Conservation (phyloP, 352 stramenopile species). For the Thalassiosira mediterranea region DNA sequence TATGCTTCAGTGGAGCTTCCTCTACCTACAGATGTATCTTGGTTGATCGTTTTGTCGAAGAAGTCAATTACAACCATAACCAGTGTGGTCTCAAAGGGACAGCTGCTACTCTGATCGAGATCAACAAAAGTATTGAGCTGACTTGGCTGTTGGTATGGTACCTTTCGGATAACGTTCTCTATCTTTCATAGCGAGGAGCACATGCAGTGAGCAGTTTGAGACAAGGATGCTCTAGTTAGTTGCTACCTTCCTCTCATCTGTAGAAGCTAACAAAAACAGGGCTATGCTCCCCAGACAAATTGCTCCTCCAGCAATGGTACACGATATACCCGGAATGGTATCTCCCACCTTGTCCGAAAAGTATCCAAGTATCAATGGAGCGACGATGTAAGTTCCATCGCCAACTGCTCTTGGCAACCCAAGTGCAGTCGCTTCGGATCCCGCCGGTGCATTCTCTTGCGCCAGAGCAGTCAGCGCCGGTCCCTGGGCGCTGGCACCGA, state of each 20-base stretch:
- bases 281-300: conserved; percentile 42
- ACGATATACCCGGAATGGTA: conserved; percentile 27
- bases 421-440: conserved; percentile 64
- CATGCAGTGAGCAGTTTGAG: neutral
- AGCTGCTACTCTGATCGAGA: no score
- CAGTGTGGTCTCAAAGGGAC: no score
- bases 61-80: no score
- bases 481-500: conserved; percentile 62
- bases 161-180: no score
- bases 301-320: conserved; percentile 28
- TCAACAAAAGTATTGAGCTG: no score
- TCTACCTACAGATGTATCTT: no score
- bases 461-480: conserved; percentile 67
- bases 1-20: no score
- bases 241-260: neutral
- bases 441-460: conserved; percentile 62
- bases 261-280: conserved; percentile 13
- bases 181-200: no score
- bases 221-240: neutral
- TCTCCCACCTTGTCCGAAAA: conserved; percentile 54
- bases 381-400: conserved; percentile 77
- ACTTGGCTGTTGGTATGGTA: no score
- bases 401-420: conserved; percentile 66
- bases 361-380: conserved; percentile 69
- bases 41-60: no score